phyloP scores from a whole-genome alignment of 139 green algal species.

The Chlamydomonas sp. region DNA sequence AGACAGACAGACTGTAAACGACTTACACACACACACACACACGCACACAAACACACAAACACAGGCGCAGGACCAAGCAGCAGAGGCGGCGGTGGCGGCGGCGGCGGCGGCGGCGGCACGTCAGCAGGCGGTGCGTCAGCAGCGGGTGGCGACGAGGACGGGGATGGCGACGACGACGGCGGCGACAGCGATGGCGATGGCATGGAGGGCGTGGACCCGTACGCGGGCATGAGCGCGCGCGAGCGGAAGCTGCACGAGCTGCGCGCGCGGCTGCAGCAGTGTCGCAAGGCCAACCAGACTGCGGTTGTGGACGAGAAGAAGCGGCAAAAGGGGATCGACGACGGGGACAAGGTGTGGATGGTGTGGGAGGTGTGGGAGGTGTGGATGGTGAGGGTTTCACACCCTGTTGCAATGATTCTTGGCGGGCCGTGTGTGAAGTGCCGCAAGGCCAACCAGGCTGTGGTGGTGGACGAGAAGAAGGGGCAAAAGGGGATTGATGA shows the following conservation, averaged over 20 bases:
- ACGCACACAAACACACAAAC: no score
- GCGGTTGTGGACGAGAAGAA: slow-evolving; percentile 84
- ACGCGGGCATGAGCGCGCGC: slow-evolving; percentile 52
- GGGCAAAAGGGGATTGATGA: slow-evolving; percentile 6
- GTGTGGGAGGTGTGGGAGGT: no score
- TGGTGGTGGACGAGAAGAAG: slow-evolving; percentile 76
- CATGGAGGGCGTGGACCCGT: slow-evolving; percentile 42
- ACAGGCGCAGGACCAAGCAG: no score
- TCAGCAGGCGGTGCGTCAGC: slow-evolving; percentile 20
- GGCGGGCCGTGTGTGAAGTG: no score
- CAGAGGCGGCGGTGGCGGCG: no score
- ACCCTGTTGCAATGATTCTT: no score
- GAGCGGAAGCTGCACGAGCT: slow-evolving; percentile 82
- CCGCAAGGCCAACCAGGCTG: slow-evolving; percentile 83
- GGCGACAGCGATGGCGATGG: background rate
- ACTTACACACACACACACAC: no score
- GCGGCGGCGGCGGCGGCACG: no score
- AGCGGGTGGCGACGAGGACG: background rate
- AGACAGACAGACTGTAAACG: no score
- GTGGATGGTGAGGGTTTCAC: no score
- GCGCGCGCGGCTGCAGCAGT: slow-evolving; percentile 66
- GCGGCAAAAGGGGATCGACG: slow-evolving; percentile 30
- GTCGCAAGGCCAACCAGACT: slow-evolving; percentile 80
- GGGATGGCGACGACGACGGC: background rate
- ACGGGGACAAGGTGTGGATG: no score